A percentile compares a stretch with the other conserved stretches of the same genome.
Evolutionary conservation across 495 filamentous ascomycete species (phyloP).

Genomic region (Annulohypoxylon bovei): DNA sequence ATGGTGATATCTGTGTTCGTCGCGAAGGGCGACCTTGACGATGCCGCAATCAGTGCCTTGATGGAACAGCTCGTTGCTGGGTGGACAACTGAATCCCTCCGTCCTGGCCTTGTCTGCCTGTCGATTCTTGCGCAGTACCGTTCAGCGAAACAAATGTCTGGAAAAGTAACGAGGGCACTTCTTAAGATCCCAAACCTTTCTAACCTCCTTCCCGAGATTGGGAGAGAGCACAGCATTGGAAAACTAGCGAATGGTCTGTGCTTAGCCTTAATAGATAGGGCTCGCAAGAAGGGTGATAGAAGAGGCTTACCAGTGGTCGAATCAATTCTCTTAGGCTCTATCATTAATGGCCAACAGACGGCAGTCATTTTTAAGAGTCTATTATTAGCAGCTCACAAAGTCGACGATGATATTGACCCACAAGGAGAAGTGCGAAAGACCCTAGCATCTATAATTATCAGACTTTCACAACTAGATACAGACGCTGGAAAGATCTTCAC

Average conservation of each 20-base stretch:
- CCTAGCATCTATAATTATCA: slow-evolving; percentile 70
- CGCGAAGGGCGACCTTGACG: slow-evolving; percentile 78
- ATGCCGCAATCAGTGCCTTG: slow-evolving; percentile 76
- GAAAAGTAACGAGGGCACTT: slow-evolving; percentile 73
- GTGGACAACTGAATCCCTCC: slow-evolving; percentile 75
- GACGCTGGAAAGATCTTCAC: slow-evolving; percentile 68
- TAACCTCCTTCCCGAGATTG: slow-evolving; percentile 67
- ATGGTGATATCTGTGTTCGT: slow-evolving; percentile 88
- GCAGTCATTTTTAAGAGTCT: slow-evolving; percentile 70
- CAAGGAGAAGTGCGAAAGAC: slow-evolving; percentile 67
- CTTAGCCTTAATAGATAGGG: slow-evolving; percentile 69
- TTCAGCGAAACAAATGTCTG: slow-evolving; percentile 72
- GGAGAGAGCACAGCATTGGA: slow-evolving; percentile 72
- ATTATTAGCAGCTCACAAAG: slow-evolving; percentile 64
- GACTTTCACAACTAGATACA: slow-evolving; percentile 63
- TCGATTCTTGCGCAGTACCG: slow-evolving; percentile 80
- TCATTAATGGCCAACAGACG: slow-evolving; percentile 70
- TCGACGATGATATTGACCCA: slow-evolving; percentile 56
- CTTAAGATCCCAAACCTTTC: slow-evolving; percentile 69
- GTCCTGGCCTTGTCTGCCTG: slow-evolving; percentile 81
- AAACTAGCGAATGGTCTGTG: slow-evolving; percentile 77
- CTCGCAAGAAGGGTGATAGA: slow-evolving; percentile 69
- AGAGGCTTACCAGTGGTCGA: slow-evolving; percentile 66
- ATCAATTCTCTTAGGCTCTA: slow-evolving; percentile 66
- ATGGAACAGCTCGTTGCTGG: slow-evolving; percentile 86